Evolutionary conservation across 441 rosid species (phyloP), one percentile per base, ranked within the genome.

Genomic region (Adansonia rubrostipa): DNA sequence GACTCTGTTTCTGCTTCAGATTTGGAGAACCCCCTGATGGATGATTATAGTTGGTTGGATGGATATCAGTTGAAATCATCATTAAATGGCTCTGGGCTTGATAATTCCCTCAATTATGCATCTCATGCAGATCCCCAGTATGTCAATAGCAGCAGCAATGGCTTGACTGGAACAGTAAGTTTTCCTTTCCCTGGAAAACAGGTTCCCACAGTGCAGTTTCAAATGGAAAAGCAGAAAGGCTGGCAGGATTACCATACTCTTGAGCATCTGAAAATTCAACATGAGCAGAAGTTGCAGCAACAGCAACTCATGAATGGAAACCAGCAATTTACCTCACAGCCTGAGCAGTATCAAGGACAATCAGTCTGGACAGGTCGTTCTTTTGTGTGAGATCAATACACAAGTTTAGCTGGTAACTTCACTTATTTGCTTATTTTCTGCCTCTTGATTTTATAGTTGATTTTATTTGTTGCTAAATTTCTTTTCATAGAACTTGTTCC

Each of bases 31-130:
- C 79, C 82, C 14, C 74, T 85, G 42, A 83, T 54, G 78, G 99
- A 96, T 91, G 97, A 96, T 84, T 96, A 96, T 85, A 92, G 96
- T 84, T 96, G 99, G 99, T 87, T 94, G 90, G 98, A 96, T 89
- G 98, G 98, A 47, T 93, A 96, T 87, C 93, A 92, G 82, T 66
- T 89, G 80, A 84, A 89, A 8, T 79, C 91, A 14, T 86, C 93
- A 74, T 71, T 85, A 13, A 88, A 80, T 69, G 84, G 82, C 82
- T 66, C 78, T 2, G 91, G 84, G 44, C 77, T 89, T 68, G 86
- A 82, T 82, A 81, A 78, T 82, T 82, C 87, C 28, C 17, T 80
- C 77, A 87, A 78, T 77, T 54, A 84, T 73, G 61, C 81, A 64
- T 84, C 92, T 77, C 82, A 84, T 81, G 84, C 87, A 60, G 88